Conservation (phyloP, 2,329 filamentous ascomycete species). For the Colletotrichum kahawae region DNA sequence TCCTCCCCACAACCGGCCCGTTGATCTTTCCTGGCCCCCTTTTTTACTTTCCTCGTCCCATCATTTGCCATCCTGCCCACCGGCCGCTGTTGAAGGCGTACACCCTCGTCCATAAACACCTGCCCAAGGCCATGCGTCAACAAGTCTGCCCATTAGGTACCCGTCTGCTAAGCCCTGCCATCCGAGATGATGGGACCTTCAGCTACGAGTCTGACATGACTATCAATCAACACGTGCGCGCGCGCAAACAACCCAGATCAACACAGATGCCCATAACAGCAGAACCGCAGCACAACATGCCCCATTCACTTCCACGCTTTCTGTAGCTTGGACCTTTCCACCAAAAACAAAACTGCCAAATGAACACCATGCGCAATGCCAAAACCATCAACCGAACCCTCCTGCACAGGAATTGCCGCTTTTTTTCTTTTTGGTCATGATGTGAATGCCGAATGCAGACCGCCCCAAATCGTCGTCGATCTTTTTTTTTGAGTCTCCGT, state of each 20-base stretch:
- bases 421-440: conserved; percentile 15
- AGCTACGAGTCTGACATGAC: not conserved
- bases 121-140: not conserved
- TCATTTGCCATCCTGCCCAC: not conserved
- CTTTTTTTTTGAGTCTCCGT: conserved; percentile 8
- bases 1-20: not conserved
- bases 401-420: not conserved
- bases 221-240: not conserved
- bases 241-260: not conserved
- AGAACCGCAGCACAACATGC: not conserved
- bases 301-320: not conserved
- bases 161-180: not conserved
- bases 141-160: not conserved
- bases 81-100: not conserved
- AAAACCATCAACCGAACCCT: not conserved
- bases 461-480: not conserved
- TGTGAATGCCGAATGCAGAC: conserved; percentile 11
- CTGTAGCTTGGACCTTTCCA: not conserved
- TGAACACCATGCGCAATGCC: conserved; percentile 15
- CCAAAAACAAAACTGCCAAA: not conserved
- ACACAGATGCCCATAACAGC: not conserved
- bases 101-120: not conserved
- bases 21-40: not conserved
- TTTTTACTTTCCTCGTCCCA: not conserved
- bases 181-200: not conserved